Evolutionary conservation across 2,329 filamentous ascomycete genomes (phyloP).

Genomic region (Bipolaris cookei): DNA sequence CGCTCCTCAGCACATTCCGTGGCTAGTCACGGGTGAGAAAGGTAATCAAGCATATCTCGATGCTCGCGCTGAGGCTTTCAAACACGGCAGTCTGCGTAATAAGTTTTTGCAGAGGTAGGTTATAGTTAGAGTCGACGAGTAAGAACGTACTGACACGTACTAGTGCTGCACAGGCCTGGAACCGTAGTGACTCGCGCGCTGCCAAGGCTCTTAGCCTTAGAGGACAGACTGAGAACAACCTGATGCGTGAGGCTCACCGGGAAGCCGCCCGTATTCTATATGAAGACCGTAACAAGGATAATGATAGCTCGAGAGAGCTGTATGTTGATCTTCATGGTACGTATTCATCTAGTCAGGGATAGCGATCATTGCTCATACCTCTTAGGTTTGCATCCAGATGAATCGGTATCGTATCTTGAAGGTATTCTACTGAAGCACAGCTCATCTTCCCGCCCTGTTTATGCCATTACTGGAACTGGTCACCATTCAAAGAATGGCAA

Average conservation of each 20-base stretch:
- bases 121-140: not conserved
- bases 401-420: constrained; percentile 93
- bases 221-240: constrained; percentile 93
- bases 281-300: constrained; percentile 85
- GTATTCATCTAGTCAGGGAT: constrained; percentile 1
- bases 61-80: constrained; percentile 92
- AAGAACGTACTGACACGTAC: constrained; percentile 16
- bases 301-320: constrained; percentile 68
- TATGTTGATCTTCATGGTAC: constrained; percentile 89
- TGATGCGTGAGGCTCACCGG: constrained; percentile 96
- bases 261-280: constrained; percentile 92
- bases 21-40: constrained; percentile 90
- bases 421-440: constrained; percentile 84
- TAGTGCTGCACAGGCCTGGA: constrained; percentile 97
- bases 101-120: constrained; percentile 90
- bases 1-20: constrained; percentile 89
- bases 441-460: constrained; percentile 74
- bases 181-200: constrained; percentile 93
- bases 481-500: constrained; percentile 99
- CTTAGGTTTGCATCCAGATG: constrained; percentile 86
- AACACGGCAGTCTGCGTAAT: constrained; percentile 93
- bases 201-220: constrained; percentile 93
- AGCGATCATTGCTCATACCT: constrained; percentile 10
- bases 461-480: constrained; percentile 95
- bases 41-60: constrained; percentile 96